phyloP scores from a whole-genome alignment of 129 eudicot species.

The Ambrosia trifida region DNA sequence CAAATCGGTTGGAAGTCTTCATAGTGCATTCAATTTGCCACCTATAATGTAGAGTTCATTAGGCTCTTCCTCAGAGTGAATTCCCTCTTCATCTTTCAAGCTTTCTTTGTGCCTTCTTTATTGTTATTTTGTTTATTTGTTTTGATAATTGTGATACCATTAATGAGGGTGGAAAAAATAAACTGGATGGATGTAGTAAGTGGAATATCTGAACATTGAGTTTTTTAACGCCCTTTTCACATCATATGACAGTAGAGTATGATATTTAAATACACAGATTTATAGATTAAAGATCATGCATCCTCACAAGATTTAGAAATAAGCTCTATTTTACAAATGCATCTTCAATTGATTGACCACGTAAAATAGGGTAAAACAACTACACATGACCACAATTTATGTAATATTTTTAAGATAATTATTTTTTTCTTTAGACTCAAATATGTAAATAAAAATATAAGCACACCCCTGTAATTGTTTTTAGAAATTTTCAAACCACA shows the following conservation, averaged over 20 bases:
- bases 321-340: too few species aligned
- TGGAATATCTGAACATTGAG: neutral
- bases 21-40: neutral
- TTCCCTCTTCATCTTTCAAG: neutral
- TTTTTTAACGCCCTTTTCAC: neutral
- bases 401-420: neutral
- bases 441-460: neutral
- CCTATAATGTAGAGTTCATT: neutral
- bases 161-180: neutral
- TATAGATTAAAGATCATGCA: neutral
- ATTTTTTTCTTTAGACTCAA: too few species aligned
- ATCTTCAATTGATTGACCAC: neutral
- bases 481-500: neutral
- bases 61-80: neutral
- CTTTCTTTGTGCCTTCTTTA: neutral
- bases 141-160: neutral
- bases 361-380: neutral
- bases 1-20: neutral
- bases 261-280: too few species aligned
- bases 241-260: neutral
- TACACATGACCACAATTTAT: neutral
- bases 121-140: neutral
- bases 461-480: neutral
- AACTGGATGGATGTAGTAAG: neutral
- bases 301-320: too few species aligned